Base-by-base conservation (phyloP, 1,284 basidiomycete species). In the Puccinia hordei region DNA sequence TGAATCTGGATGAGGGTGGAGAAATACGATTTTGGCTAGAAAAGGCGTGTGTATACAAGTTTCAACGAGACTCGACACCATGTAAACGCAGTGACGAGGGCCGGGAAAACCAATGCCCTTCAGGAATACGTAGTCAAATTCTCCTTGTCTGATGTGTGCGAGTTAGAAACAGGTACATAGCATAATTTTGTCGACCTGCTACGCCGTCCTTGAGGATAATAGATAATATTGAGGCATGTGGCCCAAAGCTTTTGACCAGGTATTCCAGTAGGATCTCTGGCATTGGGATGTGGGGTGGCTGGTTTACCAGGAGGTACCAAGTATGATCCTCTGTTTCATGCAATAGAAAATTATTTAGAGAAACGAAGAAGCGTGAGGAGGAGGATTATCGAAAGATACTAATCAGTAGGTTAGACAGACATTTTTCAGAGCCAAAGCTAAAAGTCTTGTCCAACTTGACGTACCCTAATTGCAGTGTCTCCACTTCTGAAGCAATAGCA, bases 261-360 rank as follows among this genome's bases (percentile, higher is more conserved):
- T 49, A 46, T 24, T 44, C 66, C 66, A 22, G 41, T 68, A 22
- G 66, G 66, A 49, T 68, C 66, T 33, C 41, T 24, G 1, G 66
- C 66, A 33, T 68, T 68, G 41, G n/a, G 66, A 49, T 68, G 66
- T 2, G 66, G 66, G 1, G 66, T 46, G n/a, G 66, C 66, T 49
- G 66, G 66, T 33, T 17, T 68, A 41, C 66, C 66, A 15, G 66
- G 66, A 46, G 66, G 41, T n/a, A 68, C 66, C 41, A 68, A 68
- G 46, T 68, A 68, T 13, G 35, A 49, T 15, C 66, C 66, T 68
- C 66, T 68, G 15, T 63, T 59, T 59, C 27, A 13, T 59, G 12
- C 24, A 59, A 8, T 17, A 19, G 46, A 22, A 59, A 17, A 46
- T 13, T 3, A 17, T 17, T 27, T 12, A n/a, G 24, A 27, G 8